These are phyloP conservation scores for Rhodofomes roseus DNA, from an alignment of 1,284 basidiomycete species.

Conservation along the genomic window DNA sequence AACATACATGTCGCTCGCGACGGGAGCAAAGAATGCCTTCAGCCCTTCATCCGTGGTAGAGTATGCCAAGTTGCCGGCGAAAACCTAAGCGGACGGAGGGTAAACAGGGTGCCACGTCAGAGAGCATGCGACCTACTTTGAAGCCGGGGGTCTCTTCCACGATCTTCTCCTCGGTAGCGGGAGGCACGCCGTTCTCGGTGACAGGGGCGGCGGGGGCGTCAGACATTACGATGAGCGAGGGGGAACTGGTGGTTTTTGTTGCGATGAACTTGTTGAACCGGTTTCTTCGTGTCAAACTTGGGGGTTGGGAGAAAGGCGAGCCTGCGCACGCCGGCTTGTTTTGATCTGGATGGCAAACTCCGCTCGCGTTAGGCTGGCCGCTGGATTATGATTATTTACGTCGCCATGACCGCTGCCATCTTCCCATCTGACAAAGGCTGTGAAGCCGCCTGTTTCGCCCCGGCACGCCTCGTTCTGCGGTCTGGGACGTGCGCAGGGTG, in stretches of 20 bases:
- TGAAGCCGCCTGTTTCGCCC: not conserved
- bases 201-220: slow-evolving; percentile 79
- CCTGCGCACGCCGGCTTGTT: slow-evolving; percentile 28
- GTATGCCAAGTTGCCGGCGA: slow-evolving; percentile 86
- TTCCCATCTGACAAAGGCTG: slow-evolving; percentile 6
- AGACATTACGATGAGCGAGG: slow-evolving; percentile 65
- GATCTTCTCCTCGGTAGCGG: slow-evolving; percentile 62
- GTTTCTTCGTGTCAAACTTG: slow-evolving; percentile 78
- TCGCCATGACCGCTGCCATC: slow-evolving; percentile 29
- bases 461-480: not conserved
- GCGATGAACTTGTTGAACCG: slow-evolving; percentile 72
- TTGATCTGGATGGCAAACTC: slow-evolving; percentile 30
- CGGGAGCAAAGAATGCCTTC: slow-evolving; percentile 82
- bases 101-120: slow-evolving; percentile 28
- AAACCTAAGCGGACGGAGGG: slow-evolving; percentile 51
- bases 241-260: slow-evolving; percentile 48
- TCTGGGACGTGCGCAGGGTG: no score
- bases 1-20: slow-evolving; percentile 79
- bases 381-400: slow-evolving; percentile 17
- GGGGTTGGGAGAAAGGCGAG: slow-evolving; percentile 58
- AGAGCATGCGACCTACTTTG: slow-evolving; percentile 49
- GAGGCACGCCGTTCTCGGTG: slow-evolving; percentile 75
- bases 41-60: slow-evolving; percentile 87
- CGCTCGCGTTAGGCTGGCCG: slow-evolving; percentile 19
- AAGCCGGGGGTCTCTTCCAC: slow-evolving; percentile 68